These are phyloP conservation scores for Sphagnum contortum DNA, from an alignment of 225 moss, liverwort and hornwort genomes.

Conservation along the genomic window DNA sequence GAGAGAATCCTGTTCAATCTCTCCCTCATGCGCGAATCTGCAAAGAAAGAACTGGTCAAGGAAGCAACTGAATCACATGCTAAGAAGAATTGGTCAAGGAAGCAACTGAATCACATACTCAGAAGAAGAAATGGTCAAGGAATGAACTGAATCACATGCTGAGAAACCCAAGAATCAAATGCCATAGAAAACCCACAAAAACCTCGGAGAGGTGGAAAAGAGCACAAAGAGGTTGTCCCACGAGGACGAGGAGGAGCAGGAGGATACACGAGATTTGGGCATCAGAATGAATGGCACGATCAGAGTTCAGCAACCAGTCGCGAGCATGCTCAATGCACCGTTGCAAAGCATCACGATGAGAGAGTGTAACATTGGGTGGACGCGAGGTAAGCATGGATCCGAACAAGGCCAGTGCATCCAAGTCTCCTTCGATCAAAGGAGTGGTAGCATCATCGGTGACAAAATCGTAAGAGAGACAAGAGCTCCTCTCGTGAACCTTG, in stretches of 20 bases:
- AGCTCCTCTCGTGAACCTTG: constrained; percentile 74
- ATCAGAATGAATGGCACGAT: constrained; percentile 40
- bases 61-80: too few species aligned
- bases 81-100: too few species aligned
- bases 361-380: constrained; percentile 74
- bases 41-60: too few species aligned
- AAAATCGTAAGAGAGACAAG: constrained; percentile 81
- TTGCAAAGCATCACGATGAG: constrained; percentile 78
- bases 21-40: constrained; percentile 74
- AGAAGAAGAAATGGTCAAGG: too few species aligned
- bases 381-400: constrained; percentile 74
- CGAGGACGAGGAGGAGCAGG: too few species aligned
- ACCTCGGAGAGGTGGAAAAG: too few species aligned
- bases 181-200: too few species aligned
- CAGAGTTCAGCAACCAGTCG: constrained; percentile 61
- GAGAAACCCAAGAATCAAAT: too few species aligned
- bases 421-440: constrained; percentile 68
- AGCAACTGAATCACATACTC: too few species aligned
- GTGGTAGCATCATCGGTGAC: constrained; percentile 76
- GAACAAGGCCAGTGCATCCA: constrained; percentile 68
- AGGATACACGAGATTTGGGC: constrained; percentile 75
- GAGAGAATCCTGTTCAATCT: constrained; percentile 76
- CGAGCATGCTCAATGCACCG: constrained; percentile 76
- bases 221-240: too few species aligned
- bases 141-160: too few species aligned